Conservation (phyloP, 345 rosid genomes). For the Gossypioides kirkii region DNA sequence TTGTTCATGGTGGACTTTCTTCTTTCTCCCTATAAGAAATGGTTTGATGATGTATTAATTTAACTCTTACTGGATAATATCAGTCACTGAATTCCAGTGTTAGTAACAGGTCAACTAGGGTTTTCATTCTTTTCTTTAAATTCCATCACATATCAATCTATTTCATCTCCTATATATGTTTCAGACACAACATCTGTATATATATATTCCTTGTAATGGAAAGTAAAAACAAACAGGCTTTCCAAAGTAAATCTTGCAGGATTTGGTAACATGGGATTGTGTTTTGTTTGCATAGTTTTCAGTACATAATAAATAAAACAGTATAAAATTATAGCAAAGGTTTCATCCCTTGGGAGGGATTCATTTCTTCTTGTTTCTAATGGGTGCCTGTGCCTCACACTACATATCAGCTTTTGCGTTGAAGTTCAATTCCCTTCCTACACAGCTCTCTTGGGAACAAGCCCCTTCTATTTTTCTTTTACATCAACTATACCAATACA, state of each 20-base stretch:
- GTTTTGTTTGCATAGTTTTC: conserved; percentile 29
- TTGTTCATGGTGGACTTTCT: conserved; percentile 24
- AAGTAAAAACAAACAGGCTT: neutral
- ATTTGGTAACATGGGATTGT: conserved; percentile 15
- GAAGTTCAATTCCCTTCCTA: conserved; percentile 18
- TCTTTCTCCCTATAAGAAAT: conserved; percentile 14
- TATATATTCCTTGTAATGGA: neutral
- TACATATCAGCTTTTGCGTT: conserved; percentile 14
- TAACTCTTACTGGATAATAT: conserved; percentile 12
- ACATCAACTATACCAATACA: neutral
- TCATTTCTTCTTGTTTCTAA: conserved; percentile 5
- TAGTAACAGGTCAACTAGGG: conserved; percentile 19
- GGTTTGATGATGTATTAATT: conserved; percentile 15
- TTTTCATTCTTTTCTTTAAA: neutral
- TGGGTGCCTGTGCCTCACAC: conserved; percentile 1
- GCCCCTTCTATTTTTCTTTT: conserved; percentile 14
- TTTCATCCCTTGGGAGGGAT: neutral
- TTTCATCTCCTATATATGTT: neutral
- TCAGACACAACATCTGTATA: too few species aligned
- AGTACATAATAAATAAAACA: conserved; percentile 24
- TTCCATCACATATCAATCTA: neutral
- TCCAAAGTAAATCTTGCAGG: conserved; percentile 12
- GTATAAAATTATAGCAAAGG: neutral
- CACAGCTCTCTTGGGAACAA: conserved; percentile 20
- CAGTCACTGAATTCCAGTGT: conserved; percentile 11